These are phyloP conservation scores for Cercospora beticola DNA, from an alignment of 2,329 filamentous ascomycete genomes.

Conservation along the genomic window DNA sequence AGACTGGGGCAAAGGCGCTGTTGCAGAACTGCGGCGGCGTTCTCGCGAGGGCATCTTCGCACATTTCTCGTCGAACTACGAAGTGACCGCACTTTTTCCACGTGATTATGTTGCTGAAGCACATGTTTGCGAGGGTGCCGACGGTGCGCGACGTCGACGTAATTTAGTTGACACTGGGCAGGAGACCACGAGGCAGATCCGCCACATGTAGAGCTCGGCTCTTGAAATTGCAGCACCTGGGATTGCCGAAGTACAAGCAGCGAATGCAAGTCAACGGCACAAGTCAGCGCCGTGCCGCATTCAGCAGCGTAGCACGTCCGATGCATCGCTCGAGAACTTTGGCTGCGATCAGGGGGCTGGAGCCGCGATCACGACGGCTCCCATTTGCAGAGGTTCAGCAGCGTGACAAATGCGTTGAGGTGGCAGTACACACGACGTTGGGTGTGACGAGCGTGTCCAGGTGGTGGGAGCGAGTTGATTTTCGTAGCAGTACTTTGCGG, in stretches of 20 bases:
- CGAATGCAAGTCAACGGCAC: not conserved
- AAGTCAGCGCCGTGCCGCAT: not conserved
- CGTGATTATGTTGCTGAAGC: conserved; percentile 24
- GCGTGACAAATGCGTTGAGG: not conserved
- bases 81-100: conserved; percentile 25
- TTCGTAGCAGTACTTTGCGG: not conserved
- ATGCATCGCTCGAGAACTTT: not conserved
- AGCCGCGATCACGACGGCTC: not conserved
- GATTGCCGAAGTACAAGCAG: conserved; percentile 8
- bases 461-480: not conserved
- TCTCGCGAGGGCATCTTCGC: conserved; percentile 19
- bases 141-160: not conserved
- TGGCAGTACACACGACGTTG: not conserved
- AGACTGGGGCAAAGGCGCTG: conserved; percentile 20
- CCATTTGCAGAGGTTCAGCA: not conserved
- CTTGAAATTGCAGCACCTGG: not conserved
- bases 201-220: conserved; percentile 5
- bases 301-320: not conserved
- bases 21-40: conserved; percentile 16
- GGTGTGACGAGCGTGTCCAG: not conserved
- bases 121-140: conserved; percentile 16
- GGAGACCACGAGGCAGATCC: not conserved
- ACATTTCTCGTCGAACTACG: conserved; percentile 18
- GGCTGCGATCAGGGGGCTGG: not conserved
- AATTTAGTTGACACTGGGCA: not conserved